Percentiles rank a stretch among this genome's conserved stretches.
Evolutionary conservation across 495 filamentous ascomycete species (phyloP).

Genomic region (Trichoderma reesei): DNA sequence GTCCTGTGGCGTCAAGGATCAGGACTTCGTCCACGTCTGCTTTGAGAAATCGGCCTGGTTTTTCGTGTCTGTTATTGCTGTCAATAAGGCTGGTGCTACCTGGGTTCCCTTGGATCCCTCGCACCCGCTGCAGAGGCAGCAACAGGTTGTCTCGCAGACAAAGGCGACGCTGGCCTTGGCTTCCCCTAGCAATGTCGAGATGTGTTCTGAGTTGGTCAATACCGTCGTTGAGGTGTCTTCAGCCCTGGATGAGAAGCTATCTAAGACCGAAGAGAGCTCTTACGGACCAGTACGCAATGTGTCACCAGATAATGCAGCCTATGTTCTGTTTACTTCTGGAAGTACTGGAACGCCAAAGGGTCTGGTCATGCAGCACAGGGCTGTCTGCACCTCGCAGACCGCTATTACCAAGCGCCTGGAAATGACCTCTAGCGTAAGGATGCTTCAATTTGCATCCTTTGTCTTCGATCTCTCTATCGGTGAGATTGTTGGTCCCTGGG

Average conservation of each 20-base stretch:
- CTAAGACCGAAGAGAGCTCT: not conserved
- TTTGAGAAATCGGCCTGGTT: constrained; percentile 45
- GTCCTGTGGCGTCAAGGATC: constrained; percentile 37
- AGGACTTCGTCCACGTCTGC: constrained; percentile 44
- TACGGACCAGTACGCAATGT: constrained; percentile 31
- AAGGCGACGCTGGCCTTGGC: constrained; percentile 4
- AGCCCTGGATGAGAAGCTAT: not conserved
- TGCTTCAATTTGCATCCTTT: constrained; percentile 60
- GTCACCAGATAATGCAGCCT: constrained; percentile 32
- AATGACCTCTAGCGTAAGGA: constrained; percentile 28
- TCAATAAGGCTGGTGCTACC: constrained; percentile 48
- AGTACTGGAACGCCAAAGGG: constrained; percentile 42
- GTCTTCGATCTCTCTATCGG: constrained; percentile 58
- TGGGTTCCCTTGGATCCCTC: constrained; percentile 48
- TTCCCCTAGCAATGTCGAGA: not conserved
- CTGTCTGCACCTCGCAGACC: constrained; percentile 21
- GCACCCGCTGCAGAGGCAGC: constrained; percentile 40
- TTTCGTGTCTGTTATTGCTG: constrained; percentile 44
- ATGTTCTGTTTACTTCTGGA: constrained; percentile 46
- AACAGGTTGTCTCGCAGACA: constrained; percentile 12
- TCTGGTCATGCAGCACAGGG: constrained; percentile 31
- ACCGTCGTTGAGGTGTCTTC: not conserved
- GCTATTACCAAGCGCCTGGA: constrained; percentile 32
- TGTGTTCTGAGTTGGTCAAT: not conserved
- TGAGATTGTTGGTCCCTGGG: constrained; percentile 58